Evolutionary conservation across 1,284 basidiomycete genomes (phyloP), one percentile per base, ranked within the genome.

Genomic region (Peniophora sp.): DNA sequence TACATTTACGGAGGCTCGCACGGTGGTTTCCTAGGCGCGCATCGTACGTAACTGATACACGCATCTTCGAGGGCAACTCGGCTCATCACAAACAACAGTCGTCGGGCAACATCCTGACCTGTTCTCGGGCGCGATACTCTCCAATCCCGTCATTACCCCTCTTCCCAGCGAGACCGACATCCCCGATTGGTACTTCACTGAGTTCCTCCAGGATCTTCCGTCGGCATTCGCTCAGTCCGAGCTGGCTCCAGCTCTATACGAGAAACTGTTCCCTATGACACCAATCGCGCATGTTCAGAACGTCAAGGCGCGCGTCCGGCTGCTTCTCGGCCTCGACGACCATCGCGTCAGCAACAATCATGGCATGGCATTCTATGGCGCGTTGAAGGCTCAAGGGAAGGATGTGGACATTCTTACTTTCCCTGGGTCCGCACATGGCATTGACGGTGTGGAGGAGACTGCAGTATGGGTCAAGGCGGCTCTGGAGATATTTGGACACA

Each of bases 61-160:
- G 20, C 5, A 17, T 43, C 20, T 34, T 35, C n/a, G 38, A 11
- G 47, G 2, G 47, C 53, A 39, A 47, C 53, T 36, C 19, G 6
- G 34, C 49, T 34, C 41, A 52, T 44, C 34, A 45, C 24, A 39
- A 32, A 32, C 19, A 8, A 22, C 51, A 85, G 82, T 89, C n/a
- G 75, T 86, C 43, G 79, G 78, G 0, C 76, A 78, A 54, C 76
- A 75, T 57, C 83, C 84, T 0, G 71, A 75, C 27, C 61, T 75
- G 23, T 89, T 85, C 65, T 74, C 72, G 9, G 84, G 82, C 0
- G 78, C 78, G 0, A 73, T 78, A 35, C 58, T 87, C 48, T 75
- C 82, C 44, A 90, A 90, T 58, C 87, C 88, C 0, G 87, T 89
- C 52, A 81, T 80, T 46, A 77, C 79, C 10, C 79, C 79, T 5